Conservation (phyloP, 2,329 filamentous ascomycete genomes). For the Ceratocystis lukuohia region DNA sequence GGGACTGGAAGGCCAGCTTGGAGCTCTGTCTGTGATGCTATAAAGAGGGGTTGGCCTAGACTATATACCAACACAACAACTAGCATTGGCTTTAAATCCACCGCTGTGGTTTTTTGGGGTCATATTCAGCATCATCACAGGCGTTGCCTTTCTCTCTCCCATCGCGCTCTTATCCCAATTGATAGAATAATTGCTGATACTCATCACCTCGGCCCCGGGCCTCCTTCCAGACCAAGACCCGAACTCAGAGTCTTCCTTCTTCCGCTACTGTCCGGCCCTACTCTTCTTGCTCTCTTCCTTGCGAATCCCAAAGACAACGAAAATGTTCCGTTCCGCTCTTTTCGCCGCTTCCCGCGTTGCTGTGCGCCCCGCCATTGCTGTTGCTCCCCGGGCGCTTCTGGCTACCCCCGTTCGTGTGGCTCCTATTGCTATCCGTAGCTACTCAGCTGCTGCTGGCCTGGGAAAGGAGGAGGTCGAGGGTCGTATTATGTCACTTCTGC, state of each 20-base stretch:
- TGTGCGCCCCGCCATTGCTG: neutral
- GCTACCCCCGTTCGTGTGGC: constrained; percentile 50
- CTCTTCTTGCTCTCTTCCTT: neutral
- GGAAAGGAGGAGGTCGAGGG: constrained; percentile 76
- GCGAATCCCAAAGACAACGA: neutral
- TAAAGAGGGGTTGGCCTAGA: neutral
- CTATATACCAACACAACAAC: neutral
- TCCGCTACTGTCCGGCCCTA: neutral
- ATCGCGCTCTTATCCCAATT: too few relatives aligned
- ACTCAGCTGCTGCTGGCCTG: constrained; percentile 69
- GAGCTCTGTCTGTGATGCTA: neutral
- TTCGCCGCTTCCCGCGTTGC: constrained; percentile 30
- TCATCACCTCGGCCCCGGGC: neutral
- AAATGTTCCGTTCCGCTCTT: constrained; percentile 81
- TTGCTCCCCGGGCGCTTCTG: constrained; percentile 28
- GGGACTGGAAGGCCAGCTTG: neutral
- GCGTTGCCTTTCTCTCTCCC: too few relatives aligned
- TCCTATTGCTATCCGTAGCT: constrained; percentile 63
- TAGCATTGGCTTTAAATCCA: too few relatives aligned
- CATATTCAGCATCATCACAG: too few relatives aligned
- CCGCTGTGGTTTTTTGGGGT: too few relatives aligned
- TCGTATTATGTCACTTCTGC: constrained; percentile 80
- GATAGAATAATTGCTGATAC: too few relatives aligned
- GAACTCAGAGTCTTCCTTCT: neutral
- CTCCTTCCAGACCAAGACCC: neutral